phyloP scores from a whole-genome alignment of 805 yeast species.

The Kluyveromyces lactis region DNA sequence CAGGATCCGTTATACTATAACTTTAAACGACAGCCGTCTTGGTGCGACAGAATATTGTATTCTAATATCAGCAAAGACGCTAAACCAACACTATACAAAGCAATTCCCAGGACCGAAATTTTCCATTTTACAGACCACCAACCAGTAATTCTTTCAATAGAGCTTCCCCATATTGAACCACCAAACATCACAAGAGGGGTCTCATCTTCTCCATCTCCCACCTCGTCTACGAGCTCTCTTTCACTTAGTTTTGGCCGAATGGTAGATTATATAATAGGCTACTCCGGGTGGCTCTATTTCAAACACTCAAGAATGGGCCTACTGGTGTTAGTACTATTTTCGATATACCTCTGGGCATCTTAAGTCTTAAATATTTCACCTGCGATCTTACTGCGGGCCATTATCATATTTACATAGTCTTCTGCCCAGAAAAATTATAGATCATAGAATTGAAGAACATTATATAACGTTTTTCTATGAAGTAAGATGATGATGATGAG shows the following conservation, averaged over 20 bases:
- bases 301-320: not conserved
- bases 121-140: slow-evolving; percentile 66
- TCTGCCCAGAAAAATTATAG: too few relatives aligned
- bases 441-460: too few relatives aligned
- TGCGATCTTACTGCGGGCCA: too few relatives aligned
- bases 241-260: slow-evolving; percentile 9
- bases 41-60: slow-evolving; percentile 83
- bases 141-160: slow-evolving; percentile 55
- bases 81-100: slow-evolving; percentile 37
- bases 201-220: not conserved
- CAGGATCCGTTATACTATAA: slow-evolving; percentile 32
- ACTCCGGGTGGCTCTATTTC: slow-evolving; percentile 18
- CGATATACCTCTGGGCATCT: not conserved
- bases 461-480: too few relatives aligned
- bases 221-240: slow-evolving; percentile 2
- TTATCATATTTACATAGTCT: too few relatives aligned
- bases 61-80: slow-evolving; percentile 33
- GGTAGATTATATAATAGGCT: slow-evolving; percentile 19
- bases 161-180: slow-evolving; percentile 31
- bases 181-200: too few relatives aligned
- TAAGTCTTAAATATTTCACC: not conserved
- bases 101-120: slow-evolving; percentile 31
- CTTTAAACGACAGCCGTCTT: slow-evolving; percentile 62
- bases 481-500: too few relatives aligned
- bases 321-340: not conserved